Evolutionary conservation across 192 early-diverging fungal genomes (phyloP).

Genomic region (Coemansia sp.): DNA sequence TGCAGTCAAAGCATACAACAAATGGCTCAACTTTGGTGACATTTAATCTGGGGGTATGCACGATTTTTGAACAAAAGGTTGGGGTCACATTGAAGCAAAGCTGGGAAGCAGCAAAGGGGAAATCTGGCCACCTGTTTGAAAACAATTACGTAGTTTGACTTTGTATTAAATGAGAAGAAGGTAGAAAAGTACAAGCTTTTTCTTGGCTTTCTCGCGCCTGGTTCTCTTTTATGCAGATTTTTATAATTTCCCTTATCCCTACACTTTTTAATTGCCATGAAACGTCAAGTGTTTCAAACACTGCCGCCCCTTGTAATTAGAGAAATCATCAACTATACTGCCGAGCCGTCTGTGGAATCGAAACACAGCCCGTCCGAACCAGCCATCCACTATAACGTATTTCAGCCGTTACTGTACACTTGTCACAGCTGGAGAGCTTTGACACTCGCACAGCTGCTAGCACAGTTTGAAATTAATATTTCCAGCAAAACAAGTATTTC

Average conservation of each 20-base stretch:
- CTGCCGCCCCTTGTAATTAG: background rate
- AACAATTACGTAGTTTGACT: no score
- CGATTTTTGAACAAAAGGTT: no score
- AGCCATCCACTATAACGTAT: background rate
- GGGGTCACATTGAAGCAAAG: no score
- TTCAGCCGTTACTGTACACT: background rate
- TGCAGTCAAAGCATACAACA: constrained; percentile 82
- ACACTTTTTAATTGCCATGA: background rate
- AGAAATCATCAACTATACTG: background rate
- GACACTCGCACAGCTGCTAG: background rate
- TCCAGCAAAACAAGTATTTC: background rate
- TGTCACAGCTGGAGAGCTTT: background rate
- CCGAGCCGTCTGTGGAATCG: background rate
- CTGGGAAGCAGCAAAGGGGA: no score
- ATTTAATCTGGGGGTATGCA: background rate
- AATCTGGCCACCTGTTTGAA: no score
- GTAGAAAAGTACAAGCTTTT: no score
- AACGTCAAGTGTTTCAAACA: background rate
- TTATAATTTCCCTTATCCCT: background rate
- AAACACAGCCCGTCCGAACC: background rate
- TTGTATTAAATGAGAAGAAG: no score
- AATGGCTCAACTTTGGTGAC: constrained; percentile 67
- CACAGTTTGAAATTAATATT: background rate
- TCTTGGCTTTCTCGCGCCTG: no score
- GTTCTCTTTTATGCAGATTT: no score